Evolutionary conservation across 2,329 filamentous ascomycete genomes (phyloP).

Genomic region (Drechslera avenae): DNA sequence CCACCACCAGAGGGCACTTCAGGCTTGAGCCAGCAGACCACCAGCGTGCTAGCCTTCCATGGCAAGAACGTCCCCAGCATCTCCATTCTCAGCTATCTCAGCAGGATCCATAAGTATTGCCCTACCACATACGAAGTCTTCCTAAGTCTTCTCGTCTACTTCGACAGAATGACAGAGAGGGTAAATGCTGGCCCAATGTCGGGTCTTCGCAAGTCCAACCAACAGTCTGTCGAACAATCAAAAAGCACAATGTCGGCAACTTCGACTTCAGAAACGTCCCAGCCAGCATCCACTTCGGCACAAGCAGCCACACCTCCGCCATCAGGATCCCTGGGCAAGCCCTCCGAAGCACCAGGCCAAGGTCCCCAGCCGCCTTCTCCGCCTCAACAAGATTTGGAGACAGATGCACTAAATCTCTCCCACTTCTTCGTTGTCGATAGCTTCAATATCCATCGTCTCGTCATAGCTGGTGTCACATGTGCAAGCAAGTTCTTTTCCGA

Average conservation of each 20-base stretch:
- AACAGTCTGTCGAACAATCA: constrained; percentile 50
- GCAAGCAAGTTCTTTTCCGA: constrained; percentile 99
- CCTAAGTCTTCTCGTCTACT: constrained; percentile 91
- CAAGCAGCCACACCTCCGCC: constrained; percentile 57
- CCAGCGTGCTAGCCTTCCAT: constrained; percentile 88
- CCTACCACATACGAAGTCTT: constrained; percentile 99
- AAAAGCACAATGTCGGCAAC: constrained; percentile 37
- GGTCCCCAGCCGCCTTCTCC: constrained; percentile 45
- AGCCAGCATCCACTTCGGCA: constrained; percentile 36
- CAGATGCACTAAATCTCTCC: constrained; percentile 60
- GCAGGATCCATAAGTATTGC: constrained; percentile 97
- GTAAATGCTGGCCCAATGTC: constrained; percentile 82
- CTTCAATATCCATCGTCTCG: constrained; percentile 96
- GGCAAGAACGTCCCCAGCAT: constrained; percentile 98
- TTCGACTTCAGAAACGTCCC: constrained; percentile 33
- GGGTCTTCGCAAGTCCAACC: constrained; percentile 61
- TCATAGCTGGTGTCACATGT: constrained; percentile 96
- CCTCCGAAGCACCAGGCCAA: constrained; percentile 36
- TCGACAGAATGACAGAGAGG: constrained; percentile 97
- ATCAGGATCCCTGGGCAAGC: constrained; percentile 55
- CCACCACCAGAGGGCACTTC: constrained; percentile 63
- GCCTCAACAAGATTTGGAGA: constrained; percentile 47
- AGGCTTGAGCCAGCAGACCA: constrained; percentile 68
- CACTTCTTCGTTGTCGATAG: constrained; percentile 95
- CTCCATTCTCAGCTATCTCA: constrained; percentile 93